Evolutionary conservation across 805 yeast species (phyloP).

Genomic region (Jamesozyma rosinii): DNA sequence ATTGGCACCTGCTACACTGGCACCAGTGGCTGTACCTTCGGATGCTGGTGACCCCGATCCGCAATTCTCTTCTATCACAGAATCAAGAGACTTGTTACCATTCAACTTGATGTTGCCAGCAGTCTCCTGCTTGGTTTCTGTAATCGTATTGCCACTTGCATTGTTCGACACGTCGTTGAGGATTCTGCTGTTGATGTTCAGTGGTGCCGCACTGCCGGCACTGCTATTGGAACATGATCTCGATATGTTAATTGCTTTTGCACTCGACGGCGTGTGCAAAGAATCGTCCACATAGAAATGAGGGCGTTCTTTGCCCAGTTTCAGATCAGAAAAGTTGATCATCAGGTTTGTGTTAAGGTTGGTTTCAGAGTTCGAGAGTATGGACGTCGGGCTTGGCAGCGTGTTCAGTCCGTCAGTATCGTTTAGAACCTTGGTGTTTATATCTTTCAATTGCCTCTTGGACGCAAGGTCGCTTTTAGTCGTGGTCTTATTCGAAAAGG

Average conservation of each 20-base stretch:
- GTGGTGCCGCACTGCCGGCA: background rate
- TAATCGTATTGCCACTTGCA: background rate
- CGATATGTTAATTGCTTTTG: slow-evolving; percentile 14
- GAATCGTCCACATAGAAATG: slow-evolving; percentile 44
- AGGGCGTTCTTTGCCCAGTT: slow-evolving; percentile 44
- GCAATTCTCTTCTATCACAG: slow-evolving; percentile 7
- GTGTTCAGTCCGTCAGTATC: slow-evolving; percentile 6
- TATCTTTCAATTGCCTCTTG: slow-evolving; percentile 26
- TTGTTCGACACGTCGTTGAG: background rate
- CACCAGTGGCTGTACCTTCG: background rate
- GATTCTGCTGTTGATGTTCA: background rate
- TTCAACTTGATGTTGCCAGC: background rate
- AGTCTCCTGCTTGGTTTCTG: background rate
- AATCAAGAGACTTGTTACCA: slow-evolving; percentile 4
- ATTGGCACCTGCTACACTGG: slow-evolving; percentile 1
- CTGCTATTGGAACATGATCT: slow-evolving; percentile 16
- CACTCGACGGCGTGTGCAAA: slow-evolving; percentile 14
- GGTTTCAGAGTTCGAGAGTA: slow-evolving; percentile 5
- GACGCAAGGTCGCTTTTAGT: slow-evolving; percentile 9
- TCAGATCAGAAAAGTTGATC: background rate
- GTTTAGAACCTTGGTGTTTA: slow-evolving; percentile 27
- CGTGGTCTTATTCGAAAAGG: background rate
- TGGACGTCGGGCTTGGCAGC: slow-evolving; percentile 11
- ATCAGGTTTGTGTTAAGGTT: background rate
- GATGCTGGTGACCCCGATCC: background rate